phyloP scores from a whole-genome alignment of 108 stramenopile species.

The Craspedostauros australis region DNA sequence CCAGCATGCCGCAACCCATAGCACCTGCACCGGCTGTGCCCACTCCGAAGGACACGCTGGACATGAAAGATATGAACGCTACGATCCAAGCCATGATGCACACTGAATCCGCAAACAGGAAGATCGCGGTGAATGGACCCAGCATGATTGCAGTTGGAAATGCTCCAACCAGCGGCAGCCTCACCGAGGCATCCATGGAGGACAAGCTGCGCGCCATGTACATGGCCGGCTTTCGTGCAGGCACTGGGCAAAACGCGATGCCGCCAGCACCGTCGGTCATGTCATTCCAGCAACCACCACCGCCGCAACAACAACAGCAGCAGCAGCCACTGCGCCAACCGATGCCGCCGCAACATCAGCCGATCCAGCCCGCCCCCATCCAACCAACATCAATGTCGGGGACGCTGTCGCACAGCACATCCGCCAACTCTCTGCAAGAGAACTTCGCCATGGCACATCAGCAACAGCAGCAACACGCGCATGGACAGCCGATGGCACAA shows the following conservation, averaged over 20 bases:
- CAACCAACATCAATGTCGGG: neutral
- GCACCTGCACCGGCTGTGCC: too few species aligned
- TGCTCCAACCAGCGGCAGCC: neutral
- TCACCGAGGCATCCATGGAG: constrained; percentile 25
- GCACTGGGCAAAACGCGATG: too few species aligned
- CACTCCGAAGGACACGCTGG: too few species aligned
- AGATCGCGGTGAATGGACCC: neutral
- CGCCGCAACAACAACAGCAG: constrained; percentile 10
- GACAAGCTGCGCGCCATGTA: constrained; percentile 84
- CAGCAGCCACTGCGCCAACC: constrained; percentile 10
- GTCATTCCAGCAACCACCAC: too few species aligned
- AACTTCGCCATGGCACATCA: too few species aligned
- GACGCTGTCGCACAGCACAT: neutral
- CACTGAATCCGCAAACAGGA: too few species aligned
- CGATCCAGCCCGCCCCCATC: constrained; percentile 3
- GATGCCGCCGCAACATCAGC: neutral
- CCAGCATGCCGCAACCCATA: too few species aligned
- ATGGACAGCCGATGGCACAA: neutral
- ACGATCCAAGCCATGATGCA: too few species aligned
- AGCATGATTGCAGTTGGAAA: neutral
- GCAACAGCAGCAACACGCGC: neutral
- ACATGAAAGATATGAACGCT: too few species aligned
- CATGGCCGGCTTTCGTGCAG: constrained; percentile 79
- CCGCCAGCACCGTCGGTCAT: too few species aligned
- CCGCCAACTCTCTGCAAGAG: too few species aligned